Evolutionary conservation across 179 eudicot genomes (phyloP).

Genomic region (Spergularia azorica): DNA sequence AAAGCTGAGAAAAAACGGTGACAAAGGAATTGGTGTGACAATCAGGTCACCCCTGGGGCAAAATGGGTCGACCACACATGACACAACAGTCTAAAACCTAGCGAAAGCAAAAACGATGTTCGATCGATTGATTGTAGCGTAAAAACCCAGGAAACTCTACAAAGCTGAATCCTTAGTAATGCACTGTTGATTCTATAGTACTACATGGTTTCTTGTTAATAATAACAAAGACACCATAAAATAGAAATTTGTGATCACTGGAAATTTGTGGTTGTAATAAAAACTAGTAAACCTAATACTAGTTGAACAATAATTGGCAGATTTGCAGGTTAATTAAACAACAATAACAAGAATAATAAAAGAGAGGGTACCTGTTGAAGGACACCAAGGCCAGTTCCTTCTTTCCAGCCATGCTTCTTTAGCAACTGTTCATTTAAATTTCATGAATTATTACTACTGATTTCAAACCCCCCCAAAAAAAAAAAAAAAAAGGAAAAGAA

Average conservation of each 20-base stretch:
- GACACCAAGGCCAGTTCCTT: constrained; percentile 88
- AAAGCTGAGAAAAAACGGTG: neutral
- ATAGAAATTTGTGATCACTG: no score
- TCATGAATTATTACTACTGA: neutral
- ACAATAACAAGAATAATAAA: neutral
- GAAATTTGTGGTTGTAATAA: neutral
- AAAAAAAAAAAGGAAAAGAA: no score
- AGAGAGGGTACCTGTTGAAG: constrained; percentile 53
- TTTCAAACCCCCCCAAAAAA: neutral
- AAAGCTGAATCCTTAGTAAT: no score
- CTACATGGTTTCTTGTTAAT: no score
- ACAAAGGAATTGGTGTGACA: neutral
- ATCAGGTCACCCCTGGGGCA: no score
- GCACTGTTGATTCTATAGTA: no score
- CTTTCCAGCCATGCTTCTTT: constrained; percentile 95
- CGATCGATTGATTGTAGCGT: no score
- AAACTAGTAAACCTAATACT: neutral
- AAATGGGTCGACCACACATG: no score
- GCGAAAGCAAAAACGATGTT: no score
- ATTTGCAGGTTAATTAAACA: neutral
- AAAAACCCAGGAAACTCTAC: no score
- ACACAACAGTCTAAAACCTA: no score
- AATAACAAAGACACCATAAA: no score
- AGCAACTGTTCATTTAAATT: constrained; percentile 46
- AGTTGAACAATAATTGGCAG: neutral